phyloP scores from a whole-genome alignment of 83 land plant genomes.

The Picea mariana region DNA sequence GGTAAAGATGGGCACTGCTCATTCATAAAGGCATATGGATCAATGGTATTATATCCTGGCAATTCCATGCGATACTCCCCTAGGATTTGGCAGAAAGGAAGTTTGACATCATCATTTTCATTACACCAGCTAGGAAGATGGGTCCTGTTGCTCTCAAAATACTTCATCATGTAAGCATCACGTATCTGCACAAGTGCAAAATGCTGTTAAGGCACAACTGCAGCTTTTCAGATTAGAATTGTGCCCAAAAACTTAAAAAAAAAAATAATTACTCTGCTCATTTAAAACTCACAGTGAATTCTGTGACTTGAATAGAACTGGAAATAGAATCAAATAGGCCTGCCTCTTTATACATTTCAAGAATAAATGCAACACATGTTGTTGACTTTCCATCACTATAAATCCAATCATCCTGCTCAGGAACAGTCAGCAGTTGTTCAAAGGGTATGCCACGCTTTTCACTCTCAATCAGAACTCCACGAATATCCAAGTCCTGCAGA shows the following conservation, averaged over 20 bases:
- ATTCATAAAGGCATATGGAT: constrained; percentile 80
- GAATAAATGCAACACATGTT: constrained; percentile 93
- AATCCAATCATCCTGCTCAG: constrained; percentile 92
- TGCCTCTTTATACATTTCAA: constrained; percentile 94
- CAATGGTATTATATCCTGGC: constrained; percentile 78
- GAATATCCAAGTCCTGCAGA: constrained; percentile 18
- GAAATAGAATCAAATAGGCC: constrained; percentile 78
- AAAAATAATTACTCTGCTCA: not conserved
- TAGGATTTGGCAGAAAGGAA: constrained; percentile 87
- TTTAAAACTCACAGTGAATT: constrained; percentile 83
- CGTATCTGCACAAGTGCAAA: constrained; percentile 59
- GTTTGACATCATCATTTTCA: constrained; percentile 30
- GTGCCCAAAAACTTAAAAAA: not conserved
- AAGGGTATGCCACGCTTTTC: constrained; percentile 70
- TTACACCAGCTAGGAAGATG: constrained; percentile 84
- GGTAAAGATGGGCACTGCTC: constrained; percentile 90
- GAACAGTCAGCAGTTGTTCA: constrained; percentile 73
- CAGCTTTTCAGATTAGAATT: not conserved
- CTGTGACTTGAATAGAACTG: constrained; percentile 88
- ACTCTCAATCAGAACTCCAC: constrained; percentile 52
- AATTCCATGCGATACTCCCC: constrained; percentile 88
- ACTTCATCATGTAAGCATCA: constrained; percentile 91
- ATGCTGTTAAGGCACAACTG: not conserved
- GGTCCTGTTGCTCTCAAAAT: constrained; percentile 73
- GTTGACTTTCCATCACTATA: constrained; percentile 97